Evolutionary conservation across 1,284 basidiomycete genomes (phyloP).

Genomic region (Entoloma clypeatum): DNA sequence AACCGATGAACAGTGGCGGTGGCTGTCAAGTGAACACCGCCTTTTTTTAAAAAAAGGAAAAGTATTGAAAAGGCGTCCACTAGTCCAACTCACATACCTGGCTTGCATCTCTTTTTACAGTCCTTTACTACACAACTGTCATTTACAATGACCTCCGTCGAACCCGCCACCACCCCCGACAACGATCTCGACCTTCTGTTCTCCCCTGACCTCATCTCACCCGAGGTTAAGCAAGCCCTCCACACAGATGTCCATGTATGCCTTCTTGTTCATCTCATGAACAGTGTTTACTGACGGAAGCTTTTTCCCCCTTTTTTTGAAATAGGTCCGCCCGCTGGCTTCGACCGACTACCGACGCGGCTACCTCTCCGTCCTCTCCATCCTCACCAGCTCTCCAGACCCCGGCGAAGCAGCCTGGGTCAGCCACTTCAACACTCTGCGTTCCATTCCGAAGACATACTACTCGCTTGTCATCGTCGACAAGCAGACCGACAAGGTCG

Average conservation of each 20-base stretch:
- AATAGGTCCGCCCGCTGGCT: conserved; percentile 84
- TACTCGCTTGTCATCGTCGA: conserved; percentile 84
- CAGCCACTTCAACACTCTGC: conserved; percentile 36
- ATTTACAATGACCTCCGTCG: conserved; percentile 13
- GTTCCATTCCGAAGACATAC: conserved; percentile 62
- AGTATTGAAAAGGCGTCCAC: no score
- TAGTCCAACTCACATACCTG: no score
- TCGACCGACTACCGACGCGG: conserved; percentile 81
- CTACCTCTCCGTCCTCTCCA: conserved; percentile 80
- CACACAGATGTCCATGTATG: conserved; percentile 53
- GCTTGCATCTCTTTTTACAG: no score
- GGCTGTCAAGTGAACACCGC: no score
- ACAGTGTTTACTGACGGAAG: neutral
- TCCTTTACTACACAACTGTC: no score
- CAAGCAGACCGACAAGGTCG: conserved; percentile 71
- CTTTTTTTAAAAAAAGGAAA: no score
- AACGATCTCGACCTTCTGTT: conserved; percentile 74
- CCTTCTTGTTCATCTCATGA: neutral
- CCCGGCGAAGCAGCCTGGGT: conserved; percentile 66
- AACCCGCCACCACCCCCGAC: conserved; percentile 39
- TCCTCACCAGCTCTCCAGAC: conserved; percentile 78
- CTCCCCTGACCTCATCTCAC: conserved; percentile 61
- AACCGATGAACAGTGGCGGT: no score
- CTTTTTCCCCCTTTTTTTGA: neutral
- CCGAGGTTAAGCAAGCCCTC: conserved; percentile 53